Evolutionary conservation across 2,329 filamentous ascomycete genomes (phyloP).

Genomic region (Apiospora marii): DNA sequence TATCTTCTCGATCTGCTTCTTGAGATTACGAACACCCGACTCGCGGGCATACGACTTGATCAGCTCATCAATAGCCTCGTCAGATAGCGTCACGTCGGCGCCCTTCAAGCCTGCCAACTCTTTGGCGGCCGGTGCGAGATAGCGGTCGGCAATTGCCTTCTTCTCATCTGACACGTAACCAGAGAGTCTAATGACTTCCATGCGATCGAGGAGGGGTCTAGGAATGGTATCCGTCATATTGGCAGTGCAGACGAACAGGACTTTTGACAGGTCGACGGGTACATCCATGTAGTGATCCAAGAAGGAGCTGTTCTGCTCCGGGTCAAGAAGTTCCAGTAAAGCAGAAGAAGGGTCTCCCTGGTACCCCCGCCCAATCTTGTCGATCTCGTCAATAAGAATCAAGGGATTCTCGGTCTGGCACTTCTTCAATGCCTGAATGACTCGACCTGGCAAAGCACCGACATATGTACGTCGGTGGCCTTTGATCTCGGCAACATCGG

Average conservation of each 20-base stretch:
- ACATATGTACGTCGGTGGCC: conserved; percentile 96
- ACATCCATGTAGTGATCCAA: conserved; percentile 99
- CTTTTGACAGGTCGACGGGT: conserved; percentile 95
- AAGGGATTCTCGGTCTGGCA: conserved; percentile 98
- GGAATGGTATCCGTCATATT: conserved; percentile 99
- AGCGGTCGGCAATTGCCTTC: conserved; percentile 95
- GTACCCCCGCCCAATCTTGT: conserved; percentile 96
- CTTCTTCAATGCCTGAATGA: conserved; percentile 98
- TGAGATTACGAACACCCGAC: conserved; percentile 94
- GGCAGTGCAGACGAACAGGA: conserved; percentile 97
- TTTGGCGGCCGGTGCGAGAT: conserved; percentile 93
- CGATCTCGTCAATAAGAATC: conserved; percentile 95
- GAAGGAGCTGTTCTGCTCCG: conserved; percentile 97
- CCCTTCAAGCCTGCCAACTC: conserved; percentile 90
- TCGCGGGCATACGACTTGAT: conserved; percentile 99
- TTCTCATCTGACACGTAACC: conserved; percentile 98
- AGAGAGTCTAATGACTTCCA: conserved; percentile 96
- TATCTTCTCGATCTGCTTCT: conserved; percentile 99
- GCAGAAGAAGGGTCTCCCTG: conserved; percentile 97
- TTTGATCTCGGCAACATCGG: conserved; percentile 98
- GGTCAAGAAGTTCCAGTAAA: conserved; percentile 90
- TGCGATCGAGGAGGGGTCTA: conserved; percentile 89
- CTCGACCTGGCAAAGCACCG: conserved; percentile 91
- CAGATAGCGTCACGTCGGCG: conserved; percentile 85
- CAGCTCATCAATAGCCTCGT: conserved; percentile 90